Evolutionary conservation across 2,329 filamentous ascomycete species (phyloP), one percentile per base, ranked within the genome.

Genomic region (Cytospora mali): DNA sequence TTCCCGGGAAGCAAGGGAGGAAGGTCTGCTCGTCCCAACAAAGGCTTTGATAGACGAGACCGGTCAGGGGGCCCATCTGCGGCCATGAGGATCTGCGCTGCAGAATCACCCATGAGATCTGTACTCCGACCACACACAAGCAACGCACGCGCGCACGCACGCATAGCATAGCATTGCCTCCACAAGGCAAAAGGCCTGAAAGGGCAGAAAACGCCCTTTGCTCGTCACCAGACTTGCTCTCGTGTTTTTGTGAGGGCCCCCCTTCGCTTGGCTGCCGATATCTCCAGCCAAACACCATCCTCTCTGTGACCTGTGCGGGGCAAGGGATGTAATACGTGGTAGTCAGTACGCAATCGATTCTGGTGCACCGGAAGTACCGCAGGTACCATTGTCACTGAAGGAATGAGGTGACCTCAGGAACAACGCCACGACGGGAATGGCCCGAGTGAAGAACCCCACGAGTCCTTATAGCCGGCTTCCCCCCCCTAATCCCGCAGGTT

Each of bases 171-270:
- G 52, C 39, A 27, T 18, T 42, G 31, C n/a, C 6, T 27, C 52
- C 52, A 35, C 48, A 18, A 39, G 16, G 16, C 35, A 50, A 7
- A 10, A 48, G 11, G 11, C 31, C 27, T 55, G 31, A 42, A 53
- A 42, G 25, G 33, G n/a, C 42, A n/a, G 29, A 63, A 63, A 66
- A 63, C 65, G 56, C 59, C 62, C 57, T 66, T 65, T 64, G 63
- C 67, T 66, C 63, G 52, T 66, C 21, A 65, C 68, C 64, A 70
- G 68, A 39, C 35, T 58, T 68, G 72, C 64, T 62, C 62, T 58
- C 61, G 58, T 66, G 60, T 66, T n/a, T n/a, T n/a, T 66, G 62
- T 6, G n/a, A 46, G n/a, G 21, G 10, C n/a, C n/a, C 39, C 13
- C n/a, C n/a, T 46, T 21, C 9, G 42, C 42, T 46, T 46, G 42